Evolutionary conservation across 2,329 filamentous ascomycete genomes (phyloP).

Genomic region (Helicocarpus griseus): DNA sequence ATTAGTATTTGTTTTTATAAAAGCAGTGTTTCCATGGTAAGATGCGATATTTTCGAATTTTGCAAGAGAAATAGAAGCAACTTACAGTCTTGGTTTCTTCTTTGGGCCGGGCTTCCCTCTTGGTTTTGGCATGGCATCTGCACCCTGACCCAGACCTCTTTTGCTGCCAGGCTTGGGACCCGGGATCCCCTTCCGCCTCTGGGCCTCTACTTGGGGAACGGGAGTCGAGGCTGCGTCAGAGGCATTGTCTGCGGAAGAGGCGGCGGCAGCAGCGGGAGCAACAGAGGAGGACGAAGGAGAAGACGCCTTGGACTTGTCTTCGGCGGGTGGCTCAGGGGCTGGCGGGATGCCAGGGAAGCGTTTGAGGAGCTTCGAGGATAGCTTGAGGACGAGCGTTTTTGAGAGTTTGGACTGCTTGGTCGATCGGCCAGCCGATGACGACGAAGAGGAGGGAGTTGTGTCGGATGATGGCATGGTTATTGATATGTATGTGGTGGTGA

Average conservation of each 20-base stretch:
- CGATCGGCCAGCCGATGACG: background rate
- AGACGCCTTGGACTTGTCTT: slow-evolving; percentile 22
- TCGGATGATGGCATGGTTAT: slow-evolving; percentile 18
- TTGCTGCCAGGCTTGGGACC: slow-evolving; percentile 57
- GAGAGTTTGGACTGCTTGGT: slow-evolving; percentile 2
- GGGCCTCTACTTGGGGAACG: slow-evolving; percentile 32
- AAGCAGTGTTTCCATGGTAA: too few species aligned
- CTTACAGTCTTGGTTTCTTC: slow-evolving; percentile 91
- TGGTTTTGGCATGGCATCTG: slow-evolving; percentile 57
- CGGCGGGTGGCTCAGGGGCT: slow-evolving; percentile 6
- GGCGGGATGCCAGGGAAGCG: slow-evolving; percentile 22
- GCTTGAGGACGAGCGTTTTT: slow-evolving; percentile 29
- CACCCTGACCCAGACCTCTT: slow-evolving; percentile 40
- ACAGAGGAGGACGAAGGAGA: slow-evolving; percentile 27
- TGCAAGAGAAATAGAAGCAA: slow-evolving; percentile 21
- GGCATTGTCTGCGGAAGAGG: slow-evolving; percentile 32
- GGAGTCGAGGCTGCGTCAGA: slow-evolving; percentile 29
- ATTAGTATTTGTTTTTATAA: too few species aligned
- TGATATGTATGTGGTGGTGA: background rate
- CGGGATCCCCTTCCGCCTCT: slow-evolving; percentile 69
- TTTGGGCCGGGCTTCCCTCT: slow-evolving; percentile 88
- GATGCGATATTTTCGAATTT: too few species aligned
- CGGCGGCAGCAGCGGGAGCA: slow-evolving; percentile 16
- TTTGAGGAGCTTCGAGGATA: slow-evolving; percentile 28
- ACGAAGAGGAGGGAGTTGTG: slow-evolving; percentile 14